Base-by-base conservation (phyloP, 1,139 yeast species). In the Scheffersomyces lignicola region DNA sequence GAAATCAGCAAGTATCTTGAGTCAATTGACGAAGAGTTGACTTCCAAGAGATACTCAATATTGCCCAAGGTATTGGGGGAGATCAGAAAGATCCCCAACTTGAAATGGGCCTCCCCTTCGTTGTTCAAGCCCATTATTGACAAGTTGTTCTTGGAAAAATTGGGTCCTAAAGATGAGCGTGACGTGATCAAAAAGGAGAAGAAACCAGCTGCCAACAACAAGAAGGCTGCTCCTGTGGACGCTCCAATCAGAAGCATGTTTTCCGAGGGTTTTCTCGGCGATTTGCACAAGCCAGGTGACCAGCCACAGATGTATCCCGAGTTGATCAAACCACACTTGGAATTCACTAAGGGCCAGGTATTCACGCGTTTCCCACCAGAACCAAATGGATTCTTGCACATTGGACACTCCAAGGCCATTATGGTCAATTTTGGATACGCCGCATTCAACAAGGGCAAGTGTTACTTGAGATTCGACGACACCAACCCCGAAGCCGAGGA, bases 401-500 rank as follows among this genome's bases (percentile, higher is more conserved):
- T 92, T 61, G 99, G 99, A 31, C 99, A 92, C 59, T 85, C 96
- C 32, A 94, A 94, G 67, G 98, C 98, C 34, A 92, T 92, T 57
- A 85, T 92, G 76, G 96, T 92, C 40, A 90, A 92, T 60, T 92
- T 92, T 60, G 97, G 97, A 11, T 92, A 74, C 57, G 98, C 98
- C 30, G 83, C 85, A 58, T 83, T 68, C 62, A 74, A 89, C 58
- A 74, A 78, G 40, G 99, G 98, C 44, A 73, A 78, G 40, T 90
- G 97, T 62, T 88, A 89, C 60, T 73, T 94, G 57, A 78, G 99
- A 60, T 94, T 80, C 49, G 99, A 94, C 62, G 99, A 94, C 56
- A 94, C 99, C 29, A 94, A 94, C 56, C 99, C 99, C 2, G 97
- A 90, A 62, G 96, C 97, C 30, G 99, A 94, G 64, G 97, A 94